These are phyloP conservation scores for Solanum chacoense DNA, from an alignment of 305 asterid genomes.

Conservation along the genomic window DNA sequence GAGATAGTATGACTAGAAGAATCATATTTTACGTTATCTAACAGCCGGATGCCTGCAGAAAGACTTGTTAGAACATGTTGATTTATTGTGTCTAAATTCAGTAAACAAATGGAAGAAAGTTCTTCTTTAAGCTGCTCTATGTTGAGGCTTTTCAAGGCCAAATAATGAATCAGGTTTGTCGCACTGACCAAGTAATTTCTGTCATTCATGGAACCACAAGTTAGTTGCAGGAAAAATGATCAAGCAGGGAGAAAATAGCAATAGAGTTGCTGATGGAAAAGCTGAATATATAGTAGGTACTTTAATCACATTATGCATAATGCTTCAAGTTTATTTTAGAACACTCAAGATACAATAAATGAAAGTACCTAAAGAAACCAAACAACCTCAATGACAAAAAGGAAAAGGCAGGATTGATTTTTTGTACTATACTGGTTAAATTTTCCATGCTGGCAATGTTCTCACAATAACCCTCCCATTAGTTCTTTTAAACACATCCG, in stretches of 20 bases:
- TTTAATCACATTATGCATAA: background rate
- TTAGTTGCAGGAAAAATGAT: background rate
- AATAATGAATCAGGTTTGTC: constrained; percentile 48
- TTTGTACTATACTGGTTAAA: background rate
- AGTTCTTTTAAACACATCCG: background rate
- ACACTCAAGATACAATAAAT: background rate
- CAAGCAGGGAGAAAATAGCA: background rate
- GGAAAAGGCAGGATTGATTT: background rate
- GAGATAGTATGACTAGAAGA: constrained; percentile 14
- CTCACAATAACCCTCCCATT: background rate
- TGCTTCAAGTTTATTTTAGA: background rate
- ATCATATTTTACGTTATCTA: constrained; percentile 26
- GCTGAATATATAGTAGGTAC: background rate
- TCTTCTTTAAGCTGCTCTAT: constrained; percentile 42
- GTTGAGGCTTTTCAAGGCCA: constrained; percentile 53
- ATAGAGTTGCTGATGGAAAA: background rate
- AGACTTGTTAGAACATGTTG: constrained; percentile 59
- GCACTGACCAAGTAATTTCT: constrained; percentile 49
- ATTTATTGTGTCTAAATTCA: constrained; percentile 40
- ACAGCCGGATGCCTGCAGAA: constrained; percentile 43
- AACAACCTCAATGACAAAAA: background rate
- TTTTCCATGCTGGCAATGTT: background rate
- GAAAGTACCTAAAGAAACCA: background rate
- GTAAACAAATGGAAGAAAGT: constrained; percentile 46
- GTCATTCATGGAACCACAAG: constrained; percentile 13